Evolutionary conservation across 2,329 filamentous ascomycete genomes (phyloP).

Genomic region (Claviceps quebecensis): DNA sequence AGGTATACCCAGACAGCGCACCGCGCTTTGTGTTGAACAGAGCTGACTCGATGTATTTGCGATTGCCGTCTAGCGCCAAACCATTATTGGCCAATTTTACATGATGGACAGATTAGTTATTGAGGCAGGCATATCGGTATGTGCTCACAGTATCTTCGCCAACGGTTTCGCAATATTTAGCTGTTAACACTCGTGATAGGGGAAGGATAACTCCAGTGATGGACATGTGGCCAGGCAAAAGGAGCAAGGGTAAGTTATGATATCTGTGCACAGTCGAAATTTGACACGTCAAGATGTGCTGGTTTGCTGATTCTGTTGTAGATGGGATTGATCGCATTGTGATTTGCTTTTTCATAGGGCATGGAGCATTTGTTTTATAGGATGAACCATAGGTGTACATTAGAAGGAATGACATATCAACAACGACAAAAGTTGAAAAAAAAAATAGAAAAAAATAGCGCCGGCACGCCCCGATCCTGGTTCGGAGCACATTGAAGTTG

Average conservation of each 20-base stretch:
- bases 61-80: slow-evolving; percentile 58
- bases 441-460: not conserved
- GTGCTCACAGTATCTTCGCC: not conserved
- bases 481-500: not conserved
- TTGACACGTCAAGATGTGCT: not conserved
- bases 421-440: not conserved
- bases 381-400: slow-evolving; percentile 1
- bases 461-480: not conserved
- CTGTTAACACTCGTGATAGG: slow-evolving; percentile 25
- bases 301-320: slow-evolving; percentile 1
- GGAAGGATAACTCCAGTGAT: slow-evolving; percentile 54
- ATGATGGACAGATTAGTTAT: slow-evolving; percentile 84
- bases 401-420: not conserved
- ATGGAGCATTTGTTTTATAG: slow-evolving; percentile 6
- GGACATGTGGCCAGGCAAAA: slow-evolving; percentile 62
- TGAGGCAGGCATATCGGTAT: slow-evolving; percentile 68
- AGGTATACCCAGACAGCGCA: slow-evolving; percentile 42
- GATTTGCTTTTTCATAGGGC: not conserved
- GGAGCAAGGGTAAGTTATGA: slow-evolving; percentile 53
- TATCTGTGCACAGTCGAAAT: not conserved
- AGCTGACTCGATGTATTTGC: slow-evolving; percentile 5
- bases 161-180: not conserved
- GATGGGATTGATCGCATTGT: slow-evolving; percentile 4
- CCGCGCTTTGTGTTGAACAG: slow-evolving; percentile 4
- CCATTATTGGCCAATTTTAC: slow-evolving; percentile 87